Base-by-base conservation (phyloP, 495 filamentous ascomycete species). In the Acidomyces sp. region DNA sequence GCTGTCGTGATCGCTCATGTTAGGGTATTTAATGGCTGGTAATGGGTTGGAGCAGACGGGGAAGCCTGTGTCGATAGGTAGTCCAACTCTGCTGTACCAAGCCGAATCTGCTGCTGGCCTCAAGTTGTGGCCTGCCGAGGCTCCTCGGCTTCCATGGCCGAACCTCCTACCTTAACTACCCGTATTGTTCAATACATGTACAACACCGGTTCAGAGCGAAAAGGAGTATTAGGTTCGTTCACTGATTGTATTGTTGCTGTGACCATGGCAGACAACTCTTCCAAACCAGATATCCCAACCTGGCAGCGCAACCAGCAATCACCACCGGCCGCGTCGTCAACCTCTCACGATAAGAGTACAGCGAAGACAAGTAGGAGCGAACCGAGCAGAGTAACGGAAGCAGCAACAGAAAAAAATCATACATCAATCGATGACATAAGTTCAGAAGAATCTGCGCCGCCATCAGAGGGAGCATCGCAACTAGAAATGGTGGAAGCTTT, bases 401-500 rank as follows among this genome's bases (percentile, higher is more conserved):
- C 21, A 17, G 10, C n/a, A 3, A 17, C 6, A 22, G 36, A 18
- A 16, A 51, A 51, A n/a, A 37, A 37, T n/a, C 7, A 40, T 1
- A 31, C 32, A 15, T 32, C 17, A 13, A 34, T 34, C 9, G 39
- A 51, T 28, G 30, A 24, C 30, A 15, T 30, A 33, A 25, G 27
- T 33, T 23, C 4, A 12, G 39, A 34, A 23, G 9, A 55, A 39
- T 24, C 48, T 3, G n/a, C 21, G 9, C 41, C 41, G 16, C 34
- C 34, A 10, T 19, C 39, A 4, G 2, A 29, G 39, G 38, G 50
- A 47, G 22, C 50, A 26, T 33, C 60, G 29, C 11, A 79, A 9
- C 54, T 88, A 13, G 73, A 83, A 13, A 75, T 84, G 54, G 85
- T 85, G 15, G 62, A 69, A 24, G 76, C 67, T 41, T 94, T 95